phyloP scores from a whole-genome alignment of 306 rosid genomes.

The Malus asiatica region DNA sequence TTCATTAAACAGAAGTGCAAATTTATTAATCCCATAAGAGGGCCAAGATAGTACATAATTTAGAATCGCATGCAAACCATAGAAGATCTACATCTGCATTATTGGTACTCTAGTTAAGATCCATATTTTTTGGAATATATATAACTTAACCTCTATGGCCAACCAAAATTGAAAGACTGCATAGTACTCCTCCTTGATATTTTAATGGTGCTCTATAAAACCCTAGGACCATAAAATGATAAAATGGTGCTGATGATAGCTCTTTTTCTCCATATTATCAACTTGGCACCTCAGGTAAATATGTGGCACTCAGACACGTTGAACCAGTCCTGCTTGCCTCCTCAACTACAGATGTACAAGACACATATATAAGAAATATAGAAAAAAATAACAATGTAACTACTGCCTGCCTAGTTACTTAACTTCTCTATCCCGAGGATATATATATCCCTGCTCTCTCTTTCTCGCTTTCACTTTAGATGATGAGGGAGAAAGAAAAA shows the following conservation, averaged over 20 bases:
- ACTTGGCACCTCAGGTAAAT: not conserved
- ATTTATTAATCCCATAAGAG: not conserved
- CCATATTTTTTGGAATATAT: not conserved
- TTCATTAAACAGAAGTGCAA: not conserved
- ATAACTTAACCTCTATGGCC: not conserved
- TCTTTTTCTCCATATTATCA: not conserved
- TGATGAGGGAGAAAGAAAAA: not conserved
- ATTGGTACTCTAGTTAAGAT: not conserved
- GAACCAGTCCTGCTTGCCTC: slow-evolving; percentile 33
- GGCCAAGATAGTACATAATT: not conserved
- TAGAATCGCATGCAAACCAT: not conserved
- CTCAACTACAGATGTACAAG: slow-evolving; percentile 23
- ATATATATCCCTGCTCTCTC: not conserved
- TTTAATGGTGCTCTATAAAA: not conserved
- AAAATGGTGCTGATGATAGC: not conserved
- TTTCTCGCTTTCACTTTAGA: not conserved
- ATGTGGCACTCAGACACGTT: not conserved
- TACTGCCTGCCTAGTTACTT: not conserved
- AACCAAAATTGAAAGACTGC: not conserved
- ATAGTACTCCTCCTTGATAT: not conserved
- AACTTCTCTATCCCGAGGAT: not conserved
- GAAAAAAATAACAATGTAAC: not conserved
- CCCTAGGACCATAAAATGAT: not conserved
- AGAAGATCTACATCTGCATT: not conserved
- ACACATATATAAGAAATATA: not conserved